Base-by-base conservation (phyloP, 2,329 filamentous ascomycete genomes). In the Blumeriella jaapii region DNA sequence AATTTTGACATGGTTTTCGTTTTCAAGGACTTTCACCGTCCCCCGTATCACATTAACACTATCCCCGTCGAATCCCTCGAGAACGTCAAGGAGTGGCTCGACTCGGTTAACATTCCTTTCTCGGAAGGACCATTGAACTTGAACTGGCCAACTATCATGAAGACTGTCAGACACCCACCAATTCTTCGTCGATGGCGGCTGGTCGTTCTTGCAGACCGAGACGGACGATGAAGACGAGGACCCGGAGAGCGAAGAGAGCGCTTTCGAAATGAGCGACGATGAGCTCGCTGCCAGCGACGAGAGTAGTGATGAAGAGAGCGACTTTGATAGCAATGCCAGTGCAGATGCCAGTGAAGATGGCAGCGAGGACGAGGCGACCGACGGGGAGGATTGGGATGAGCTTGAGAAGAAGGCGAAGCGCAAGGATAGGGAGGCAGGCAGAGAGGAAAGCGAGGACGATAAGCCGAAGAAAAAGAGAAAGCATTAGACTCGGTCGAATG, bases 131-230 rank as follows among this genome's bases (percentile, higher is more conserved):
- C 89, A 1, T 75, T 98, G 49, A 98, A 98, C 64, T 70, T 98
- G 38, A 96, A 96, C 68, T 98, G 91, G 91, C 82, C 83, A 8
- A 94, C 87, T 11, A 98, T 98, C 56, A 98, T 98, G 86, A 98
- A 98, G 70, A 98, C 91, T 0, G 87, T 98, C 16, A 22, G 87
- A 98, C 56, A 84, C 91, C 2, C 89, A 98, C 56, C 75, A 81
- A 50, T 98, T 98, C 74, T 98, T 95, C 60, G 74, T 71, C 3
- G 89, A 96, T 46, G 91, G 93, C 19, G 91, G 91, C 29, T 98
- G 91, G 91, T 81, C 76, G 2, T 96, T 98, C 71, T 59, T 98
- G 40, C 78, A 79, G 35, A 79, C 79, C 22, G 89, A 95, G 40
- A 86, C 81, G 0, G 91, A 96, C 53, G 83, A 82, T 10, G 86